Conservation (phyloP, 495 filamentous ascomycete species). For the Penicillium psychrofluorescens region DNA sequence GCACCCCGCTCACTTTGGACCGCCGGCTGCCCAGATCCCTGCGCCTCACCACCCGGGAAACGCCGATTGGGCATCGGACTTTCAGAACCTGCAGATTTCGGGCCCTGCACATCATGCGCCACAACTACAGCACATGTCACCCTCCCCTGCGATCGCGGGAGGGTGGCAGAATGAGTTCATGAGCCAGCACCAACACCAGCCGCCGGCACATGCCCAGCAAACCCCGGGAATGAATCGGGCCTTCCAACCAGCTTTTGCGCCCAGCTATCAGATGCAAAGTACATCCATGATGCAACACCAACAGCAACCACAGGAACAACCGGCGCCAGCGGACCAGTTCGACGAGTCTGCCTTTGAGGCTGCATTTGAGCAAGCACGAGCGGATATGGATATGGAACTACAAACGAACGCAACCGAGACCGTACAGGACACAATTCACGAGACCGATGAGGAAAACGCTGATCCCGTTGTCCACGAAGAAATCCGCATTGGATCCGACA, state of each 20-base stretch:
- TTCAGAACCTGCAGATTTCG: conserved; percentile 41
- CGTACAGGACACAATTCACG: conserved; percentile 1
- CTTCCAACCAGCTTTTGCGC: conserved; percentile 28
- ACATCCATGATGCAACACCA: conserved; percentile 8
- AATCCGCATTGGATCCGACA: conserved; percentile 46
- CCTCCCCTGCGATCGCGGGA: conserved; percentile 22
- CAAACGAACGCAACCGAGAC: conserved; percentile 4
- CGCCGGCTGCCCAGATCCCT: conserved; percentile 3
- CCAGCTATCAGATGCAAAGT: conserved; percentile 16
- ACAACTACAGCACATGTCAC: conserved; percentile 24
- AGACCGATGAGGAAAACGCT: conserved; percentile 5
- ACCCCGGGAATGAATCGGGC: conserved; percentile 13
- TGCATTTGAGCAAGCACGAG: conserved; percentile 49
- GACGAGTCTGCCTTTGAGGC: conserved; percentile 59
- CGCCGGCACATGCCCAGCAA: conserved; percentile 13
- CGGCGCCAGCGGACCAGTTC: conserved; percentile 26
- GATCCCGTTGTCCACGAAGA: conserved; percentile 14
- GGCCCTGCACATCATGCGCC: conserved; percentile 24
- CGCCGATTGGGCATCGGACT: conserved; percentile 42
- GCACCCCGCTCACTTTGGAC: conserved; percentile 20
- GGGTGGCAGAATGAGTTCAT: conserved; percentile 53
- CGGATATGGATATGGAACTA: conserved; percentile 29
- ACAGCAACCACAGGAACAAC: conserved; percentile 6
- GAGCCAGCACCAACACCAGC: conserved; percentile 31
- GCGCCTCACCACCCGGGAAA: conserved; percentile 13